Evolutionary conservation across 768 basidiomycete species (phyloP).

Genomic region (Hygrocybe coccinea): DNA sequence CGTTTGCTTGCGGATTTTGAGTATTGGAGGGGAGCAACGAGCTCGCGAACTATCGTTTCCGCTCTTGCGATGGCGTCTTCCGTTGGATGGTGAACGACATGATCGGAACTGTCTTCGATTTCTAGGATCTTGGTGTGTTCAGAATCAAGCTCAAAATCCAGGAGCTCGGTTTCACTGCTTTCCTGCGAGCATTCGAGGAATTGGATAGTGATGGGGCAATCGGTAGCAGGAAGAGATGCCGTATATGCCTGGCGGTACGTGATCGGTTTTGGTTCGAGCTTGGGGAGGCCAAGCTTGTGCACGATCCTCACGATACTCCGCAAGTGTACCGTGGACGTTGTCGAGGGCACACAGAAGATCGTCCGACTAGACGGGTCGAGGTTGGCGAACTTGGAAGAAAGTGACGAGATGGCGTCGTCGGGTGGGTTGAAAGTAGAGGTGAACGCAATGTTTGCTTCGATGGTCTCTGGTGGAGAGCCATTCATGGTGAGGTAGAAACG

Average conservation of each 20-base stretch:
- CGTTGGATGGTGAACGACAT: background rate
- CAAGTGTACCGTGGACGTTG: background rate
- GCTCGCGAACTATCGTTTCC: background rate
- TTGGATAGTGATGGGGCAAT: background rate
- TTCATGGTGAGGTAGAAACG: background rate
- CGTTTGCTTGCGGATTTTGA: background rate
- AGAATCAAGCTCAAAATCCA: background rate
- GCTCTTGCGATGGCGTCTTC: background rate
- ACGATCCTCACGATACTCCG: background rate
- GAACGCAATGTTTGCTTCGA: background rate
- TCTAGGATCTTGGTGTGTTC: background rate
- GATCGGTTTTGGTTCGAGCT: background rate
- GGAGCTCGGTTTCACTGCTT: background rate
- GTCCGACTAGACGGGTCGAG: background rate
- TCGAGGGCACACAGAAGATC: background rate
- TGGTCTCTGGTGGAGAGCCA: background rate
- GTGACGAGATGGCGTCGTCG: background rate
- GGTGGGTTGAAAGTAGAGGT: background rate
- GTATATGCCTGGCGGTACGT: background rate
- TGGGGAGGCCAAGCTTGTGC: background rate
- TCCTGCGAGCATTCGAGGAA: background rate
- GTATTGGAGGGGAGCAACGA: background rate
- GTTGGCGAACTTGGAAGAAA: background rate
- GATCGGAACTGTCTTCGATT: background rate
- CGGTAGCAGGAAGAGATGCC: background rate